Percentiles rank a stretch among this genome's conserved stretches.
phyloP scores from a whole-genome alignment of 441 rosid species.

The Biscutella laevigata region DNA sequence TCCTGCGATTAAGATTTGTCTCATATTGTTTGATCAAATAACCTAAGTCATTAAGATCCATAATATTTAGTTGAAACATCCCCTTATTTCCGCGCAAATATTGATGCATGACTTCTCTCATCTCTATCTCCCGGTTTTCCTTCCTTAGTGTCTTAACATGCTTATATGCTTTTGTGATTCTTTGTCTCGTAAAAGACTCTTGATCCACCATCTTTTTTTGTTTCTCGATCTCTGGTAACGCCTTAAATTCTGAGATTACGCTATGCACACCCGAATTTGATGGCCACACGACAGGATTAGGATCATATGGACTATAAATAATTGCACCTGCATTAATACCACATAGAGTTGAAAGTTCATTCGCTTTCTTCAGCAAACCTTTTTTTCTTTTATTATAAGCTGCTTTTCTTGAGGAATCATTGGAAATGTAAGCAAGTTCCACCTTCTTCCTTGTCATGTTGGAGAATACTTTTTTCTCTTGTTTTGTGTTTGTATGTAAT shows the following conservation, averaged over 20 bases:
- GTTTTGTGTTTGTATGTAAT: not conserved
- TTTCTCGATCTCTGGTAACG: conserved; percentile 45
- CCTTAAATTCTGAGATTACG: conserved; percentile 31
- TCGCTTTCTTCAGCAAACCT: conserved; percentile 52
- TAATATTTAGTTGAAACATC: conserved; percentile 16
- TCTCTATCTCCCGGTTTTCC: conserved; percentile 42
- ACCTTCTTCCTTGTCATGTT: conserved; percentile 60
- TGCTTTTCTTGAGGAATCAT: conserved; percentile 46
- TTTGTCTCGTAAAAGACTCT: conserved; percentile 35
- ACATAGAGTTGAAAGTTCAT: conserved; percentile 42
- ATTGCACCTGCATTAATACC: conserved; percentile 45
- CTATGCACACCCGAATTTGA: conserved; percentile 28
- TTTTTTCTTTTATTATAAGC: conserved; percentile 52
- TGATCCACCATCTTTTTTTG: conserved; percentile 50
- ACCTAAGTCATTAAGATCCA: conserved; percentile 37
- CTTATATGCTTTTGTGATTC: conserved; percentile 30
- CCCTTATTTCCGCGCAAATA: conserved; percentile 25
- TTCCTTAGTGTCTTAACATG: conserved; percentile 32
- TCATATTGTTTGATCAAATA: conserved; percentile 19
- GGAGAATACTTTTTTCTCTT: not conserved
- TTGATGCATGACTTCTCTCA: conserved; percentile 38
- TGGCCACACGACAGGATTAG: conserved; percentile 52
- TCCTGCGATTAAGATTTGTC: conserved; percentile 4
- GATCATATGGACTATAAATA: conserved; percentile 36
- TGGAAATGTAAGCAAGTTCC: conserved; percentile 43